Percentiles rank a stretch among this genome's conserved stretches.
phyloP scores from a whole-genome alignment of 495 filamentous ascomycete genomes.

The Viridothelium virens region DNA sequence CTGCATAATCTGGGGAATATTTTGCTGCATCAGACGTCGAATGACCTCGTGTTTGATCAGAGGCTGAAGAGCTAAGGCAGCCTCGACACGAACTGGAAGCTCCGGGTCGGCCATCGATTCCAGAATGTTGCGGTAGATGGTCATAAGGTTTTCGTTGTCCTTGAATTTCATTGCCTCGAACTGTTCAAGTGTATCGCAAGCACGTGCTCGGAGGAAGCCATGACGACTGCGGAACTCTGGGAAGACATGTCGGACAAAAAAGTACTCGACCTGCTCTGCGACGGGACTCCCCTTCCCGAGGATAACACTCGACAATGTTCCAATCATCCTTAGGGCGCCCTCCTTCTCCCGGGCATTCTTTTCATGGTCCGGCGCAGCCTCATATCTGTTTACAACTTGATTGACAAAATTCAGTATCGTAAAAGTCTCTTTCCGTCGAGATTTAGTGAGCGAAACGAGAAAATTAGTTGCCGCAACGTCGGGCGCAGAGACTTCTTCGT shows the following conservation, averaged over 20 bases:
- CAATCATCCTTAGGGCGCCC: conserved; percentile 94
- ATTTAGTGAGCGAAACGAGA: conserved; percentile 86
- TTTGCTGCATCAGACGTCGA: conserved; percentile 87
- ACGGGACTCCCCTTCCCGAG: conserved; percentile 97
- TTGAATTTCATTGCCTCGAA: conserved; percentile 95
- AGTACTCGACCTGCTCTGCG: conserved; percentile 96
- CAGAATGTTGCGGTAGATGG: conserved; percentile 92
- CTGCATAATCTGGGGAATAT: conserved; percentile 99
- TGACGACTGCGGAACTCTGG: conserved; percentile 91
- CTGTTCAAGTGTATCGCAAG: conserved; percentile 95
- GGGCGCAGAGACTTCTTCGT: conserved; percentile 91
- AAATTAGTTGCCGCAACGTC: conserved; percentile 97
- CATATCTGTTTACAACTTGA: conserved; percentile 80
- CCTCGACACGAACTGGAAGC: conserved; percentile 88
- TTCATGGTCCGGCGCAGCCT: conserved; percentile 70
- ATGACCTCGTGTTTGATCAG: conserved; percentile 93
- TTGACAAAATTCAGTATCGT: conserved; percentile 91
- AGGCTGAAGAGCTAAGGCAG: conserved; percentile 87
- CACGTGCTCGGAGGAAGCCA: conserved; percentile 88
- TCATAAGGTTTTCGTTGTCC: conserved; percentile 84
- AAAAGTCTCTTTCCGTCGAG: conserved; percentile 90
- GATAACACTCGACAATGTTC: conserved; percentile 85
- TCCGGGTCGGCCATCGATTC: conserved; percentile 92
- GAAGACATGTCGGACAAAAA: conserved; percentile 96
- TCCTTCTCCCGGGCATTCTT: conserved; percentile 94